Conservation (phyloP, 495 filamentous ascomycete genomes). For the Hypomontagnella monticulosa region DNA sequence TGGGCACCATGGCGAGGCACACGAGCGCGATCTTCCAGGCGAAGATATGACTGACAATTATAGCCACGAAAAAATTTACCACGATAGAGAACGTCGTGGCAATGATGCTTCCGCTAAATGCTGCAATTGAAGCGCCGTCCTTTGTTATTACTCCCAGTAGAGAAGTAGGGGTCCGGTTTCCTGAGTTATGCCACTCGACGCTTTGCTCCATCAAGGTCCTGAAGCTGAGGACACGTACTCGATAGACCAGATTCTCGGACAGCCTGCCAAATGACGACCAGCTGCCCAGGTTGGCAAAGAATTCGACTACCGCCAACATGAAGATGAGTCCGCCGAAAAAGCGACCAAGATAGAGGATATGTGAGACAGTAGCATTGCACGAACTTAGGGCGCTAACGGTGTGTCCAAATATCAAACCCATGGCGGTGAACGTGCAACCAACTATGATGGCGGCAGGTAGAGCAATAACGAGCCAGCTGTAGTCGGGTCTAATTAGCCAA, state of each 20-base stretch:
- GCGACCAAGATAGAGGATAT: conserved; percentile 44
- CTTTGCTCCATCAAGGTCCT: conserved; percentile 63
- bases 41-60: conserved; percentile 65
- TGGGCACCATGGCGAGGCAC: conserved; percentile 61
- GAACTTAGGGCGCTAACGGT: conserved; percentile 43
- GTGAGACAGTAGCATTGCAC: conserved; percentile 8
- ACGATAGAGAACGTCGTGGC: conserved; percentile 56
- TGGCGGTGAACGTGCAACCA: conserved; percentile 51
- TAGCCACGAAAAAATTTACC: conserved; percentile 55
- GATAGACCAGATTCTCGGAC: conserved; percentile 63
- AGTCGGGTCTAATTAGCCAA: conserved; percentile 20
- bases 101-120: conserved; percentile 49
- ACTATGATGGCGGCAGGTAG: conserved; percentile 44
- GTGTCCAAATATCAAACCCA: conserved; percentile 58
- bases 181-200: conserved; percentile 63
- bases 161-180: conserved; percentile 56
- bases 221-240: conserved; percentile 60
- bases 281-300: conserved; percentile 62
- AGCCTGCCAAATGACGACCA: conserved; percentile 62
- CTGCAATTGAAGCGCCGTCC: conserved; percentile 60
- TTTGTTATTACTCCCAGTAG: conserved; percentile 62
- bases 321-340: conserved; percentile 67
- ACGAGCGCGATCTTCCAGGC: conserved; percentile 71
- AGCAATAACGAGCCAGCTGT: conserved; percentile 18
- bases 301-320: conserved; percentile 61